Base-by-base conservation (phyloP, 768 basidiomycete genomes). In the Cystobasidium onofrii region DNA sequence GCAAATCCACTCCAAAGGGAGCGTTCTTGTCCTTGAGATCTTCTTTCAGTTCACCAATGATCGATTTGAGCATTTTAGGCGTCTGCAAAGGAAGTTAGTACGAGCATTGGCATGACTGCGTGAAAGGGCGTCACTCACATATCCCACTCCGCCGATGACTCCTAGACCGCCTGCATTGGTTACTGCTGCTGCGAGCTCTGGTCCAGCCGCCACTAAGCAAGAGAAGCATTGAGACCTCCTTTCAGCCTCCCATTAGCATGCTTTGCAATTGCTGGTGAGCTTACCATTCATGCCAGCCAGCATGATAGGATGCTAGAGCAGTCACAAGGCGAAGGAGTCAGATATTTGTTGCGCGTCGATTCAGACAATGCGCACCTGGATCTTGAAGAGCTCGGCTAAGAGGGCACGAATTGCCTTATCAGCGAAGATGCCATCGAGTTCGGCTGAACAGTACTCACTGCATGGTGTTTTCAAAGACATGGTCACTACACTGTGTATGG, bases 131-230 rank as follows among this genome's bases (percentile, higher is more conserved):
- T 25, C n/a, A 46, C 80, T 79, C 0, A 81, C 75, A 67, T 64
- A 64, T 4, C 63, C 63, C 2, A 64, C 39, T 9, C 93, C 93
- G 43, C 93, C 93, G 75, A 97, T 91, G 64, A 95, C 91, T 75
- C 93, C 93, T 52, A 96, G 77, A 64, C 93, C 93, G 61, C 93
- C 92, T 31, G 92, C 93, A 78, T 95, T 96, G 54, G 91, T 91
- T 27, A 71, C 71, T 63, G 91, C 92, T 46, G 92, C 93, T 20
- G 92, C 92, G 29, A 93, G 83, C 44, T 85, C 88, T 13, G 91
- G 90, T 31, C 46, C 67, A 71, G 67, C 67, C 10, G 67, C 67
- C 25, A 67, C 57, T 60, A 20, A 7, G 9, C 3, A 25, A 4
- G 43, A 2, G 12, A 34, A 60, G 12, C 10, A 12, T 7, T 13